Evolutionary conservation across 805 yeast species (phyloP), one percentile per base, ranked within the genome.

Genomic region (Brettanomyces nanus): DNA sequence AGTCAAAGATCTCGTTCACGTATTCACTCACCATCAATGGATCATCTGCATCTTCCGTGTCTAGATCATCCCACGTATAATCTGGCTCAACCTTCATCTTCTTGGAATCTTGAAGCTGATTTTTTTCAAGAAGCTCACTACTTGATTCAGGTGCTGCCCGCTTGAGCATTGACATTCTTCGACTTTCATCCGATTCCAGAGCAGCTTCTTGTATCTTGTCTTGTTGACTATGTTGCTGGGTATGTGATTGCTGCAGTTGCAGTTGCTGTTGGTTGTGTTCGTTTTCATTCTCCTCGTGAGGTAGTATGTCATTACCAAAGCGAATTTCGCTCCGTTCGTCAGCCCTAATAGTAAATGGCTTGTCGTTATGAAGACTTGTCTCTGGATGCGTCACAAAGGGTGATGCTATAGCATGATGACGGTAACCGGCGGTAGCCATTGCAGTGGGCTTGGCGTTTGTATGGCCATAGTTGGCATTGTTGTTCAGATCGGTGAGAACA

Each of bases 1-100:
- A 86, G 22, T 75, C 80, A 59, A 85, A 89, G 40, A 90, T 89
- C 43, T 86, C 97, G 44, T 66, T 73, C 39, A 84, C 95, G 59
- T 89, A 90, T 64, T 90, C 98, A 44, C 87, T 76, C 23, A 85
- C 97, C 96, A 90, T 89, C 44, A 85, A 62, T 17, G 80, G 85
- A 54, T 82, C 90, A 45, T 77, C 80, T 33, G 60, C 54, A 53
- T 82, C 89, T 44, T 75, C 83, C 22, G 69, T 73, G 51, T 82
- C 92, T 42, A 81, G 62, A 56, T 80, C 85, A 52, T 81, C 87
- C 85, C 87, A 76, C 37, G 61, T 66, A 49, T 18, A 28, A 9
- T 34, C 23, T 23, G 26, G 28, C 37, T 26, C 37, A 14, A 25
- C 31, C 14, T 34, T 33, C 29, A 22, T 5, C 29, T 14, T 13